Conservation (phyloP, 179 eudicot species). For the Patellifolia procumbens region DNA sequence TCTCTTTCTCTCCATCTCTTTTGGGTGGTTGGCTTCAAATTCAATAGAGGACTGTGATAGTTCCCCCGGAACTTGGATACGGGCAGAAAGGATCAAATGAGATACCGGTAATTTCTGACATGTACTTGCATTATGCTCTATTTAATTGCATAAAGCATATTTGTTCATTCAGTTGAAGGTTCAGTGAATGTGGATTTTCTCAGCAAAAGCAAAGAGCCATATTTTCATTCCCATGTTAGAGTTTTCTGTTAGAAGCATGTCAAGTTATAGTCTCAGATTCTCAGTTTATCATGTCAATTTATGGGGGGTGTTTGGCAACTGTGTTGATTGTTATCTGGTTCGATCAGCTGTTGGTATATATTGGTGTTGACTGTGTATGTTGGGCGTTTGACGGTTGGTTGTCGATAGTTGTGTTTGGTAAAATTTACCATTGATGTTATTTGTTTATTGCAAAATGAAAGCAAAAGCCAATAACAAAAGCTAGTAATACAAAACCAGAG, state of each 20-base stretch:
- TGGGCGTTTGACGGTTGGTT: no score
- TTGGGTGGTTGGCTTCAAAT: conserved; percentile 11
- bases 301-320: no score
- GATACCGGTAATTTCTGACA: conserved; percentile 69
- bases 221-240: neutral
- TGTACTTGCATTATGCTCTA: conserved; percentile 4
- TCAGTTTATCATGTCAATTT: no score
- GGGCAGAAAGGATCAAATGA: conserved; percentile 83
- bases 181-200: neutral
- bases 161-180: neutral
- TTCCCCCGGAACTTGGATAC: conserved; percentile 88
- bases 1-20: neutral
- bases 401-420: no score
- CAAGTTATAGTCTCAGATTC: neutral
- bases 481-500: no score
- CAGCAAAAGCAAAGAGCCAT: neutral
- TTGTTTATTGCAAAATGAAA: no score
- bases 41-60: conserved; percentile 84
- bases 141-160: neutral
- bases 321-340: no score
- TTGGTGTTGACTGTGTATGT: no score
- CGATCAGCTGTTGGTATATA: no score
- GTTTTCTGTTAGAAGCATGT: neutral
- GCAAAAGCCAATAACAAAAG: no score
- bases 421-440: no score